phyloP scores from a whole-genome alignment of 2,329 filamentous ascomycete genomes.

The Fusarium pseudonygamai region DNA sequence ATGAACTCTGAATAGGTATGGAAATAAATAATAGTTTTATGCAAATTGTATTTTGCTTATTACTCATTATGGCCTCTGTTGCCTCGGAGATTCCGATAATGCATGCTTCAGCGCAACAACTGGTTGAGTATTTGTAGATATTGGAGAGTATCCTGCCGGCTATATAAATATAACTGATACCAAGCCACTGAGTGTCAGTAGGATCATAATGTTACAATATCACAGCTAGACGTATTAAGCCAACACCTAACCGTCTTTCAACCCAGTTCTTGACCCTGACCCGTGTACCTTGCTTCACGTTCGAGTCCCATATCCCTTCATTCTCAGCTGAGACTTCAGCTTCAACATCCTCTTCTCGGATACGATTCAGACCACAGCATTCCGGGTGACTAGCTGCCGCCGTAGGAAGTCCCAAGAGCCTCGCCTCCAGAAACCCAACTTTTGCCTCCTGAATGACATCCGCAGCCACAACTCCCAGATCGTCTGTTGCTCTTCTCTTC shows the following conservation, averaged over 20 bases:
- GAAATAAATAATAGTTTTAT: neutral
- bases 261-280: neutral
- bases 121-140: neutral
- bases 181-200: rapidly evolving
- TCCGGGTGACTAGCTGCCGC: neutral
- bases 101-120: rapidly evolving
- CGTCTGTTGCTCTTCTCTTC: neutral
- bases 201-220: rapidly evolving
- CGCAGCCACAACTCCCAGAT: neutral
- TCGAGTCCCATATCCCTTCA: neutral
- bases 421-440: neutral
- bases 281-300: rapidly evolving
- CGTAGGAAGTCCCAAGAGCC: neutral
- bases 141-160: rapidly evolving
- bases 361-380: neutral
- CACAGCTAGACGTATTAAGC: neutral
- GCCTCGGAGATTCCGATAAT: neutral
- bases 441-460: neutral
- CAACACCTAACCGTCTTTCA: neutral
- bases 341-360: neutral
- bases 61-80: neutral
- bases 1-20: rapidly evolving
- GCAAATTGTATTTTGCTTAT: neutral
- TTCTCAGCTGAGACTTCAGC: neutral
- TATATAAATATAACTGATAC: rapidly evolving